Conservation (phyloP, 768 basidiomycete genomes). For the Clathrus columnatus region DNA sequence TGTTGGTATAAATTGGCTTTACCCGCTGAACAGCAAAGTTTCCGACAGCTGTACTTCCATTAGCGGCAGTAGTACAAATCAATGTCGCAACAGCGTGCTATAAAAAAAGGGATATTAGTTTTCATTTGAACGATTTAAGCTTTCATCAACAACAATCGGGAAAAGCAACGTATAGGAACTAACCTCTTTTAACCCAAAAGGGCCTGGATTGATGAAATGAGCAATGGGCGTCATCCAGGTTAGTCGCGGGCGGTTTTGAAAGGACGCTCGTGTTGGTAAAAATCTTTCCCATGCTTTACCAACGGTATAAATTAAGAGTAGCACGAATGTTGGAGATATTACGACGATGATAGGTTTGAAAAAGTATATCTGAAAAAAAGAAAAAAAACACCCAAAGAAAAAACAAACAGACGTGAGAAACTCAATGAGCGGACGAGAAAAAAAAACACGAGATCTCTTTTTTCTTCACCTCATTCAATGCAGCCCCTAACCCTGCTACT, state of each 20-base stretch:
- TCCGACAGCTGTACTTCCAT: conserved; percentile 42
- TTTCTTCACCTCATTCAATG: conserved; percentile 50
- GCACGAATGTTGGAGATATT: conserved; percentile 49
- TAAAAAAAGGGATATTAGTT: background rate
- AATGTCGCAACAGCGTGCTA: conserved; percentile 52
- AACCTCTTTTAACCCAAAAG: conserved; percentile 54
- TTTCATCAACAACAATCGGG: background rate
- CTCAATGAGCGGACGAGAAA: too few relatives aligned
- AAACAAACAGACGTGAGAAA: too few relatives aligned
- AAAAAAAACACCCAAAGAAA: background rate
- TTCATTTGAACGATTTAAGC: background rate
- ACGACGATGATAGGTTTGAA: conserved; percentile 49
- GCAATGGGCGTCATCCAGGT: conserved; percentile 32
- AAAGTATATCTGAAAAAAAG: conserved; percentile 37
- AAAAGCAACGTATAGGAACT: too few relatives aligned
- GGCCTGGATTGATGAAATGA: conserved; percentile 46
- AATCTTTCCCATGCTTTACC: conserved; percentile 39
- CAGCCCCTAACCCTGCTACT: conserved; percentile 50
- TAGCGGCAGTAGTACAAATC: conserved; percentile 48
- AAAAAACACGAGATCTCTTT: too few relatives aligned
- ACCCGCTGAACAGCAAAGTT: conserved; percentile 58
- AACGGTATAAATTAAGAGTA: conserved; percentile 44
- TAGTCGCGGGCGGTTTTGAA: conserved; percentile 35
- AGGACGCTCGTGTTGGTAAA: conserved; percentile 13
- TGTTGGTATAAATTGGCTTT: conserved; percentile 10